phyloP scores from a whole-genome alignment of 352 stramenopile species.

The Stramenopiles sp. region DNA sequence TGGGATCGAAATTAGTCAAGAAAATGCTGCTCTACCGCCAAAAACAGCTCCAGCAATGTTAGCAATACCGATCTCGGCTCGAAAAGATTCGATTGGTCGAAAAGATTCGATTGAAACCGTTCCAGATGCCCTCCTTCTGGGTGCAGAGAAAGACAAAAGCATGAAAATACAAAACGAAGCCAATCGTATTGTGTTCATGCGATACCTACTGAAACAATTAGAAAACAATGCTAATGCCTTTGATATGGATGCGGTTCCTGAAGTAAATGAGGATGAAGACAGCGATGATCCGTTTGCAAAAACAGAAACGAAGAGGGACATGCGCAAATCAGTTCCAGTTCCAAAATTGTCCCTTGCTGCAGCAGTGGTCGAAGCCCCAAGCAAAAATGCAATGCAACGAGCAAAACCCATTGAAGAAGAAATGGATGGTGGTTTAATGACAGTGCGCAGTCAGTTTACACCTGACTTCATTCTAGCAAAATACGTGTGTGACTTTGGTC shows the following conservation, averaged over 20 bases:
- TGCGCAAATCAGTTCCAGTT: background rate
- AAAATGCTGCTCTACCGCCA: background rate
- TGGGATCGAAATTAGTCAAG: background rate
- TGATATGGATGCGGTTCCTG: background rate
- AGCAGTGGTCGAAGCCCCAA: background rate
- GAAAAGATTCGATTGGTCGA: background rate
- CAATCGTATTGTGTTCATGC: slow-evolving; percentile 1
- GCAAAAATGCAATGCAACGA: slow-evolving; percentile 12
- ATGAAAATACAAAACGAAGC: background rate
- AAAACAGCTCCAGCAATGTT: slow-evolving; percentile 5
- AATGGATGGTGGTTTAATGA: slow-evolving; percentile 15
- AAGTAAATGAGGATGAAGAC: background rate
- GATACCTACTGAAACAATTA: slow-evolving; percentile 2
- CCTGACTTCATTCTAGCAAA: slow-evolving; percentile 55
- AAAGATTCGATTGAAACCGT: slow-evolving; percentile 1
- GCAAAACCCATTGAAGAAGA: slow-evolving; percentile 12
- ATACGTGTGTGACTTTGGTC: slow-evolving; percentile 76
- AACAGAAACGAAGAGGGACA: background rate
- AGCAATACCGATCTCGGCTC: background rate
- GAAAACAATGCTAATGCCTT: background rate
- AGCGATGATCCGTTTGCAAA: background rate
- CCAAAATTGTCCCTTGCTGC: background rate
- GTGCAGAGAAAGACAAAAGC: background rate
- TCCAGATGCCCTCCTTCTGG: background rate
- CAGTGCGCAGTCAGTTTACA: background rate